Evolutionary conservation across 768 basidiomycete genomes (phyloP).

Genomic region (Agrocybe pediades): DNA sequence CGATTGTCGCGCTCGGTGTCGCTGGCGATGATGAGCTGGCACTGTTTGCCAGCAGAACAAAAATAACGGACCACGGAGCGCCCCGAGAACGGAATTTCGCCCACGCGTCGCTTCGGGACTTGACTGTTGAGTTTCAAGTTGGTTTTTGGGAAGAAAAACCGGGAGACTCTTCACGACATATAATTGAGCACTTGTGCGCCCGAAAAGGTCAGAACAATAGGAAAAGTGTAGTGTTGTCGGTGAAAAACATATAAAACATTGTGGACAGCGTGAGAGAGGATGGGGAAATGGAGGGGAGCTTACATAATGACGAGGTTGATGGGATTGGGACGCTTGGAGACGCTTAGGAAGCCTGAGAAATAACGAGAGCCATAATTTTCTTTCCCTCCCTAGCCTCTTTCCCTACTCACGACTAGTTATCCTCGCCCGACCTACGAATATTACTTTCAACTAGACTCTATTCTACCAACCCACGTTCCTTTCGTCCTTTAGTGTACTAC

Average conservation of each 20-base stretch:
- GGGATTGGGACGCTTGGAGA: constrained; percentile 16
- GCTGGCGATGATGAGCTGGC: neutral
- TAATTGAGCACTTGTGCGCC: neutral
- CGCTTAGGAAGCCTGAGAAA: constrained; percentile 18
- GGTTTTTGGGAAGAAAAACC: constrained; percentile 49
- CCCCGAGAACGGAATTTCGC: constrained; percentile 27
- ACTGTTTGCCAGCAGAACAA: neutral
- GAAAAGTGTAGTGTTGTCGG: neutral
- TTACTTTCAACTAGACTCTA: neutral
- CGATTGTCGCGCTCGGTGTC: neutral
- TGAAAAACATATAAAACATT: neutral
- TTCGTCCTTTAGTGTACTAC: neutral
- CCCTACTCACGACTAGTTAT: neutral
- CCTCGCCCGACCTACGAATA: neutral
- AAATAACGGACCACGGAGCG: no score
- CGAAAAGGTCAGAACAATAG: neutral
- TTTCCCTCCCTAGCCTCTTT: neutral
- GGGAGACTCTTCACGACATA: constrained; percentile 19
- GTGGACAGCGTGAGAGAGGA: constrained; percentile 15
- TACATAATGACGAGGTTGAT: constrained; percentile 17
- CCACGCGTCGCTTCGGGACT: constrained; percentile 45
- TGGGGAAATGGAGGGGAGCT: constrained; percentile 1
- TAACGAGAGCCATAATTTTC: neutral
- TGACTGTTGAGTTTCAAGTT: constrained; percentile 42
- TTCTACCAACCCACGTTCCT: neutral